Evolutionary conservation across 768 basidiomycete genomes (phyloP).

Genomic region (Lactarius indigo): DNA sequence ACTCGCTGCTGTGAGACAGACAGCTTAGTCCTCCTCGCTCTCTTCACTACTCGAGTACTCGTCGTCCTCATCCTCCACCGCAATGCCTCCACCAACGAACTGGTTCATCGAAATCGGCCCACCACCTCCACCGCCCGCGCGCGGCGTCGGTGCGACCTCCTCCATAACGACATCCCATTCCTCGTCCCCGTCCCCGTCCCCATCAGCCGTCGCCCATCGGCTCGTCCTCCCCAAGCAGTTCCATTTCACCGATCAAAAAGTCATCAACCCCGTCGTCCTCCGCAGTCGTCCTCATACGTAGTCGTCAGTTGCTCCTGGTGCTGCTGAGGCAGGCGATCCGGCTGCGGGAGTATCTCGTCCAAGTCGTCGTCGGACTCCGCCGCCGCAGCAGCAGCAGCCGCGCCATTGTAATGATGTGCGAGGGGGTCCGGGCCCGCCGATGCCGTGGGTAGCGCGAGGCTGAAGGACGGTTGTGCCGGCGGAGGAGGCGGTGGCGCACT

Average conservation of each 20-base stretch:
- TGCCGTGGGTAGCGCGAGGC: constrained; percentile 39
- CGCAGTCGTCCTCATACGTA: constrained; percentile 34
- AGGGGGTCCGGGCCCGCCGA: constrained; percentile 24
- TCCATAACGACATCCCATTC: constrained; percentile 52
- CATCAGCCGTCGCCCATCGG: constrained; percentile 18
- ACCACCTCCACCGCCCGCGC: constrained; percentile 12
- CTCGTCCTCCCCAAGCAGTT: constrained; percentile 22
- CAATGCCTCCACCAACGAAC: constrained; percentile 39
- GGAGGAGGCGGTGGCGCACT: constrained; percentile 27
- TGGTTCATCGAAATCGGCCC: constrained; percentile 50
- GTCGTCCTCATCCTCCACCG: constrained; percentile 43
- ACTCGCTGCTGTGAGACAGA: not conserved
- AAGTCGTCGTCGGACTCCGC: constrained; percentile 46
- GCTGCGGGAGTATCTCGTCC: constrained; percentile 37
- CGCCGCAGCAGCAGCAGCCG: constrained; percentile 26
- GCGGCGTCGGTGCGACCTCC: constrained; percentile 16
- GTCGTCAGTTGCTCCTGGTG: constrained; percentile 32
- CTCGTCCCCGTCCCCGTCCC: constrained; percentile 33
- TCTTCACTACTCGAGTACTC: constrained; percentile 51
- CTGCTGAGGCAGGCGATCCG: constrained; percentile 28
- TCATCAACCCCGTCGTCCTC: constrained; percentile 39
- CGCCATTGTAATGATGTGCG: constrained; percentile 21
- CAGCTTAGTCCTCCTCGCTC: constrained; percentile 37
- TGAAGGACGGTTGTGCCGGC: constrained; percentile 30
- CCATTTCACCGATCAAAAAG: no score